Evolutionary conservation across 1,284 basidiomycete species (phyloP), one percentile per base, ranked within the genome.

Genomic region (Ustilago esculenta): DNA sequence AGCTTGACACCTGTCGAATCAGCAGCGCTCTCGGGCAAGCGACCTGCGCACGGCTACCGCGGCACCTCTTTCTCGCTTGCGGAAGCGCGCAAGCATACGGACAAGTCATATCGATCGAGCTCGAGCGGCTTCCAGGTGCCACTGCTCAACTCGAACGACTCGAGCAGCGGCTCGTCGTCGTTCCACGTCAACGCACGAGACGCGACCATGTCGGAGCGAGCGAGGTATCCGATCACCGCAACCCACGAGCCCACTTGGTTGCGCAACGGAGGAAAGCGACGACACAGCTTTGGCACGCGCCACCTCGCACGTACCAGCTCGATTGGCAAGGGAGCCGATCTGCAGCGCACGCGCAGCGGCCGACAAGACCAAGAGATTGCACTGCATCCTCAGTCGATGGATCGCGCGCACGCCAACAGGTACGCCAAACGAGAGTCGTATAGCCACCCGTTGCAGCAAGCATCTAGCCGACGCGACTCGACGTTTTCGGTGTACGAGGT

Each of bases 141-240:
- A 18, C 33, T 65, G 36, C 56, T 70, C 15, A 49, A 39, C 15
- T 57, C 56, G 27, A 60, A 56, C 39, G 68, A 65, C 32, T 58
- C 57, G 11, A 56, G 53, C 50, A 71, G 68, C 25, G 68, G 68
- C 25, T 71, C 67, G 2, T 57, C 54, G n/a, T 46, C 56, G 3
- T 42, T 70, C 45, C 67, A 56, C 18, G 30, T 57, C 36, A 60
- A 53, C n/a, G 47, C 50, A n/a, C 45, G 46, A 29, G 67, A 65
- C 24, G 37, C 47, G 43, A 30, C 54, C 48, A 70, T 60, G 61
- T 55, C 56, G 41, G 67, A 70, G 33, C 56, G 60, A 20, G 67
- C 60, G 32, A 50, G 44, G 42, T 59, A 70, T 45, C 65, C 55
- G 7, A 63, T 69, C 54, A 63, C 55, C 5, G 43, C 66, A 8